These are phyloP conservation scores for Backusella mclennaniae DNA, from an alignment of 192 early-diverging fungal genomes.

Conservation along the genomic window DNA sequence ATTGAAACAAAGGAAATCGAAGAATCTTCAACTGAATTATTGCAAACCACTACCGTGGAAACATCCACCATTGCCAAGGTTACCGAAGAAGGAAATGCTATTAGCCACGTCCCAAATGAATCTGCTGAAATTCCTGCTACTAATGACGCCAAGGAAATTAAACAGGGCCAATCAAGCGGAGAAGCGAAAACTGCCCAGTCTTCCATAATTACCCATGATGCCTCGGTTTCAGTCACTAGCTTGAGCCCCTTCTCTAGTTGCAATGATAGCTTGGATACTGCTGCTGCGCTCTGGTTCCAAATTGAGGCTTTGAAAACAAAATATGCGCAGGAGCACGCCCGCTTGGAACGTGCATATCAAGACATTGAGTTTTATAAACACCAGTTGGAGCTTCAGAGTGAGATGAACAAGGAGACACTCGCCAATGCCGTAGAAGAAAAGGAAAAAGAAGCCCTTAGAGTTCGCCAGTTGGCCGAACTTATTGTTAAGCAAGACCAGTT, in stretches of 20 bases:
- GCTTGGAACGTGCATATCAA: neutral
- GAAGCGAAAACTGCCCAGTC: neutral
- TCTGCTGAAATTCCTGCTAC: neutral
- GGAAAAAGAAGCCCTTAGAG: neutral
- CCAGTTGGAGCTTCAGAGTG: neutral
- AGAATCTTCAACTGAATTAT: neutral
- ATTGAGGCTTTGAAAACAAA: constrained; percentile 1
- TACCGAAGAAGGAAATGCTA: neutral
- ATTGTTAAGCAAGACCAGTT: constrained; percentile 18
- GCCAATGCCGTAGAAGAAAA: constrained; percentile 2
- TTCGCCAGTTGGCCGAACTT: constrained; percentile 16
- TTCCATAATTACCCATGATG: neutral
- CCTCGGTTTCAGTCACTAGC: neutral
- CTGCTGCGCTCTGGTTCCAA: constrained; percentile 9
- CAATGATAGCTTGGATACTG: neutral
- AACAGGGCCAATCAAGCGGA: neutral
- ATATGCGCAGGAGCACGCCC: neutral
- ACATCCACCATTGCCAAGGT: neutral
- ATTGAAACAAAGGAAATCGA: neutral
- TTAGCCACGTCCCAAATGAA: neutral
- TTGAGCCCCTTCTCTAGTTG: neutral
- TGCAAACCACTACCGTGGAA: neutral
- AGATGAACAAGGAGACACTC: neutral
- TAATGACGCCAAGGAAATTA: constrained; percentile 1
- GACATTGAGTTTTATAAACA: constrained; percentile 13